A percentile compares a stretch with the other conserved stretches of the same genome.
These are phyloP conservation scores for Bassia scoparia DNA, from an alignment of 148 eudicot species.

Conservation along the genomic window DNA sequence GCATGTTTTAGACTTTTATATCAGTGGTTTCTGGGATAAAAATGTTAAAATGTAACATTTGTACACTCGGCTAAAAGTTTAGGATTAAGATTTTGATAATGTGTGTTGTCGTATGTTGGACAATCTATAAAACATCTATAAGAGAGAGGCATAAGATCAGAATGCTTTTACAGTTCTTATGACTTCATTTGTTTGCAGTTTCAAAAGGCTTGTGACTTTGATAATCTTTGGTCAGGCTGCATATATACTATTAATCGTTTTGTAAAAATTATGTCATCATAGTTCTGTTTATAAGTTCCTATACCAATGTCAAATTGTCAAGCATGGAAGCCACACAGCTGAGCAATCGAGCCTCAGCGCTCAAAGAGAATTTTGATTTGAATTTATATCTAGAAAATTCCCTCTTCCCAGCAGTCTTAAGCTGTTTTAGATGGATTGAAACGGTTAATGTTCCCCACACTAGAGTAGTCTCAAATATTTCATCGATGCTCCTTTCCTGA, in stretches of 20 bases:
- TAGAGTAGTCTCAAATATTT: not conserved
- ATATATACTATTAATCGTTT: not conserved
- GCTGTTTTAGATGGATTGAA: not conserved
- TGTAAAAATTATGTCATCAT: not conserved
- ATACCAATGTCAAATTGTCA: not conserved
- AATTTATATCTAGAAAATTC: too few relatives aligned
- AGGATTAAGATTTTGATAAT: too few relatives aligned
- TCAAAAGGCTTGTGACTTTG: not conserved
- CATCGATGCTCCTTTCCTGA: not conserved
- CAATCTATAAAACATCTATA: not conserved
- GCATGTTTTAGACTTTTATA: not conserved
- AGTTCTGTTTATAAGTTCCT: not conserved
- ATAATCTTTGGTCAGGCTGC: not conserved
- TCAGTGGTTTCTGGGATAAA: not conserved
- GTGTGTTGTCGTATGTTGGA: too few relatives aligned
- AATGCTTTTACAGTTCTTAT: not conserved
- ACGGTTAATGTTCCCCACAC: not conserved
- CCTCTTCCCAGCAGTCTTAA: not conserved
- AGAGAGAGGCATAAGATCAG: not conserved
- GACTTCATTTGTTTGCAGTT: not conserved
- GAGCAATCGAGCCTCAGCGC: not conserved
- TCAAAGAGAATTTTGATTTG: not conserved
- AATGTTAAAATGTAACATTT: not conserved
- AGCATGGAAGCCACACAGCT: not conserved
- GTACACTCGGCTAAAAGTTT: not conserved